Evolutionary conservation across 2,329 filamentous ascomycete species (phyloP), one percentile per base, ranked within the genome.

Genomic region (Beauveria scarabaeidicola): DNA sequence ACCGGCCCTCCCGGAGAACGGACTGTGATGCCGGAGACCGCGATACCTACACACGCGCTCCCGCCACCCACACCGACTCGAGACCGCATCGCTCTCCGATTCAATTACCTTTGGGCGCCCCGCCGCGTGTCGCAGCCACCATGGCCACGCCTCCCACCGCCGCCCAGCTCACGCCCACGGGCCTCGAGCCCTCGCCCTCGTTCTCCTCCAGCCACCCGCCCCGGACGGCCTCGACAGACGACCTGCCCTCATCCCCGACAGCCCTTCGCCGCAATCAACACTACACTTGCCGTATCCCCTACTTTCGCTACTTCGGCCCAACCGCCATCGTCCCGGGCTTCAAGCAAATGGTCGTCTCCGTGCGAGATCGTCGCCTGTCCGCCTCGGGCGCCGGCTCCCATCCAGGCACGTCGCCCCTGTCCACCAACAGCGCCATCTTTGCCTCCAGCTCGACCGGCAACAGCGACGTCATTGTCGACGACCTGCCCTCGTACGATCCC

Each of bases 271-370:
- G 81, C 65, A 21, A 32, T 10, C 48, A 58, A 27, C 72, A 76
- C 32, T 78, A 81, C 69, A 77, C 82, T 62, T 77, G 88, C 67
- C 82, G 87, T 58, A 89, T 96, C 63, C 91, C 91, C 0, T 96
- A 94, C 70, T 96, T 96, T 67, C 81, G 91, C 62, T 96, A 94
- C 72, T 94, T 96, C 69, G 91, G 91, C 0, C 90, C 90, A 0
- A 96, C 91, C 1, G 91, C 91, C 63, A 96, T 96, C 68, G 90
- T 94, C 56, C 91, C 91, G 1, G 91, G 91, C 23, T 95, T 91
- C 75, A 95, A 95, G 73, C 90, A 95, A 71, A 95, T 95, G 90
- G 89, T 95, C 27, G 86, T 89, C 61, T 86, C 88, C 58, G 84
- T 92, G 32, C 81, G 86, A 61, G 85, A 88, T 61, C 78, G 84